Percentiles rank a stretch among this genome's conserved stretches.
Evolutionary conservation across 2,329 filamentous ascomycete genomes (phyloP).

Genomic region (Botryotinia convoluta): DNA sequence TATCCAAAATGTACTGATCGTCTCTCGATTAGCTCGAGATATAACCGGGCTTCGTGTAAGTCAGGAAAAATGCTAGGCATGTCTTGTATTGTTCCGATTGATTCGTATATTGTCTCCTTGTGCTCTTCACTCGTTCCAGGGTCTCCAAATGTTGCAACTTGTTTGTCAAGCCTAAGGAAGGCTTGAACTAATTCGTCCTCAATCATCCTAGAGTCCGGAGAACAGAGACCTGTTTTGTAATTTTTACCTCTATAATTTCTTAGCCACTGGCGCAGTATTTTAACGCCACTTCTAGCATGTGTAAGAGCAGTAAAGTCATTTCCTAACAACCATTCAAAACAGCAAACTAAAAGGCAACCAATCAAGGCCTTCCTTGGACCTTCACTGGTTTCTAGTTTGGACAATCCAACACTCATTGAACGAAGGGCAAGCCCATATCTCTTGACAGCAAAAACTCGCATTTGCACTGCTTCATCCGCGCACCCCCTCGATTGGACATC

Average conservation of each 20-base stretch:
- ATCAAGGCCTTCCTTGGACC: constrained; percentile 21
- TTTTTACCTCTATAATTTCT: constrained; percentile 1
- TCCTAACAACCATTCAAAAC: constrained; percentile 21
- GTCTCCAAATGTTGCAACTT: constrained; percentile 21
- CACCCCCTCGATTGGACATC: constrained; percentile 4
- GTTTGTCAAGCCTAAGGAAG: constrained; percentile 22
- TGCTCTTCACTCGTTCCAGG: constrained; percentile 15
- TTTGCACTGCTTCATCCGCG: constrained; percentile 2
- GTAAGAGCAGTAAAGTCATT: constrained; percentile 14
- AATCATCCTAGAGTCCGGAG: constrained; percentile 13
- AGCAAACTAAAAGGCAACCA: constrained; percentile 19
- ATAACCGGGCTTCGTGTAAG: constrained; percentile 19
- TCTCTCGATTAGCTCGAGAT: constrained; percentile 25
- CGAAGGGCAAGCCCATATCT: constrained; percentile 20
- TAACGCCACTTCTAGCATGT: constrained; percentile 16
- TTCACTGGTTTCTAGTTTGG: not conserved
- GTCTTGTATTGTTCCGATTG: constrained; percentile 7
- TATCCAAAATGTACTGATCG: constrained; percentile 24
- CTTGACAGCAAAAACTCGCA: constrained; percentile 16
- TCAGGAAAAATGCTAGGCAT: constrained; percentile 21
- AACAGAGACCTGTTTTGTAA: constrained; percentile 5
- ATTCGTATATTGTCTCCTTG: constrained; percentile 19
- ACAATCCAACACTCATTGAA: constrained; percentile 16
- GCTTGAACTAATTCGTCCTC: constrained; percentile 23
- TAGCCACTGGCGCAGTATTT: constrained; percentile 14